Conservation (phyloP, 257 asterid genomes). For the Jacaranda mimosifolia region DNA sequence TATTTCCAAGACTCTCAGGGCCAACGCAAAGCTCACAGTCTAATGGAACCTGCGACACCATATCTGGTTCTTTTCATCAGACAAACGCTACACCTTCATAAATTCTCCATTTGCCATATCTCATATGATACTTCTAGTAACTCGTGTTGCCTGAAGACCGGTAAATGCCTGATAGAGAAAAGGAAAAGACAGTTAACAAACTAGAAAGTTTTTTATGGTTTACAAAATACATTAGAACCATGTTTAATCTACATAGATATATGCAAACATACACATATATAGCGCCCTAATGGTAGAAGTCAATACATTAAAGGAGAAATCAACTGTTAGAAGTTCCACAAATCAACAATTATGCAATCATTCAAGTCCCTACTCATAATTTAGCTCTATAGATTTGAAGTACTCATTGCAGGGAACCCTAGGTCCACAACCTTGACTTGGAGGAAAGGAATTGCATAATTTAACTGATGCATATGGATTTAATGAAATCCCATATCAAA, state of each 20-base stretch:
- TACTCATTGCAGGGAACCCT: conserved; percentile 7
- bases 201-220: background rate
- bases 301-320: conserved; percentile 7
- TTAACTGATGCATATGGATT: conserved; percentile 6
- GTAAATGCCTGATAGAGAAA: conserved; percentile 36
- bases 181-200: conserved; percentile 15
- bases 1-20: conserved; percentile 54
- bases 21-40: conserved; percentile 53
- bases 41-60: conserved; percentile 71
- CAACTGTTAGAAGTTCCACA: conserved; percentile 34
- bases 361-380: conserved; percentile 17
- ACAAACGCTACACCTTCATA: conserved; percentile 36
- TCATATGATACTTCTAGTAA: conserved; percentile 23
- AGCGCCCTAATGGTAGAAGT: conserved; percentile 2
- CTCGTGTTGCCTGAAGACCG: background rate
- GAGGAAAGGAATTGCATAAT: background rate
- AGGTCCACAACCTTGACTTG: conserved; percentile 30
- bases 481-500: conserved; percentile 17
- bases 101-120: conserved; percentile 33
- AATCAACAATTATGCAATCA: conserved; percentile 26
- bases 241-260: conserved; percentile 1
- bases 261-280: background rate
- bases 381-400: conserved; percentile 22
- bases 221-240: background rate
- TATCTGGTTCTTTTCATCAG: conserved; percentile 47